A percentile compares a stretch with the other conserved stretches of the same genome.
Evolutionary conservation across 1,284 basidiomycete species (phyloP).

Genomic region (Neolentinus lepideus): DNA sequence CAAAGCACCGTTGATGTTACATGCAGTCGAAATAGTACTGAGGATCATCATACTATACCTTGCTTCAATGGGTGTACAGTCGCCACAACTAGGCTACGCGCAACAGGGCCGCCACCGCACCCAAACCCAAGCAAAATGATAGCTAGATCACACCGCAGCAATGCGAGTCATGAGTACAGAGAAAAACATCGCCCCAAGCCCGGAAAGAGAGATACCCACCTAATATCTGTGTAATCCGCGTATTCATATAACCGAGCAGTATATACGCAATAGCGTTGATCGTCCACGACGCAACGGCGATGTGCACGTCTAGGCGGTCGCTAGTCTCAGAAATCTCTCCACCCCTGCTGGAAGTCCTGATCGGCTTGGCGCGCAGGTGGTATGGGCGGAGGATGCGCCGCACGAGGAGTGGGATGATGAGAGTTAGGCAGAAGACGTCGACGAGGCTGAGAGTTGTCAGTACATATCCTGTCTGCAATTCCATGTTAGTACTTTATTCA

Average conservation of each 20-base stretch:
- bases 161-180: no score
- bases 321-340: conserved; percentile 11
- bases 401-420: neutral
- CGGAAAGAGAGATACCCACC: no score
- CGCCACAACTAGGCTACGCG: conserved; percentile 20
- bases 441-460: neutral
- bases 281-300: conserved; percentile 17
- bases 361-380: neutral
- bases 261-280: conserved; percentile 12
- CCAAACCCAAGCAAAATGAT: conserved; percentile 14
- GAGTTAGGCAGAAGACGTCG: neutral
- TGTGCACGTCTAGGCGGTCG: conserved; percentile 23
- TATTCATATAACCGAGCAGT: conserved; percentile 12
- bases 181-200: no score
- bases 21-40: neutral
- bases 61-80: conserved; percentile 25
- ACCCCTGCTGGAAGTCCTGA: neutral
- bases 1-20: neutral
- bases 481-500: neutral
- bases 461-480: neutral
- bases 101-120: conserved; percentile 13
- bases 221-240: conserved; percentile 10
- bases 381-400: neutral
- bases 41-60: conserved; percentile 14
- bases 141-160: conserved; percentile 6